These are phyloP conservation scores for Linum usitatissimum DNA, from an alignment of 345 rosid species.

Conservation along the genomic window DNA sequence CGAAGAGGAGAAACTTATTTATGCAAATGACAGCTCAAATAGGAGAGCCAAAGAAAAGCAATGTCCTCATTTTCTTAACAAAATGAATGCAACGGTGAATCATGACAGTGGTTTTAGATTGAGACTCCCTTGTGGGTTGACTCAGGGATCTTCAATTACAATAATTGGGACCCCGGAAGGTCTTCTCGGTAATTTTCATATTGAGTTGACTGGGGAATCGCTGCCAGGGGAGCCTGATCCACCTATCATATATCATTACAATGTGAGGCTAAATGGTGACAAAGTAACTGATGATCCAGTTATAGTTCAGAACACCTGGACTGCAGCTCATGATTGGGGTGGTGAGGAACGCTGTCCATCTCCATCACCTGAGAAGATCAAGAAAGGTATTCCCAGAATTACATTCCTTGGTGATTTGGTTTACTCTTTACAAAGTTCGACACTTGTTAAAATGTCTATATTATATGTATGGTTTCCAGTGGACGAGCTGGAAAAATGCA, in stretches of 20 bases:
- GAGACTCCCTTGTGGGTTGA: constrained; percentile 79
- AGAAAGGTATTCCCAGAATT: constrained; percentile 42
- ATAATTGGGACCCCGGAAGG: constrained; percentile 81
- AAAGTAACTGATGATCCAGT: constrained; percentile 92
- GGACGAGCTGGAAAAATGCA: constrained; percentile 84
- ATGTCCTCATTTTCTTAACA: constrained; percentile 80
- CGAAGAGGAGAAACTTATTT: constrained; percentile 49
- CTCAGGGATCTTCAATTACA: constrained; percentile 91
- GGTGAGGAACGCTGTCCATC: constrained; percentile 94
- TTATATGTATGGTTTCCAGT: constrained; percentile 24
- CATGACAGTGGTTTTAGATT: constrained; percentile 38
- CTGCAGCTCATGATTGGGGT: constrained; percentile 87
- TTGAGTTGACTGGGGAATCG: constrained; percentile 85
- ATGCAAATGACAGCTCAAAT: constrained; percentile 36
- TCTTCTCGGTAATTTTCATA: constrained; percentile 75
- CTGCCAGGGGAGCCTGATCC: constrained; percentile 99
- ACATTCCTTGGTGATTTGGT: not conserved
- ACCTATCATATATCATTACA: constrained; percentile 83
- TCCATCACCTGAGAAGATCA: constrained; percentile 53
- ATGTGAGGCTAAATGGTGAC: constrained; percentile 94
- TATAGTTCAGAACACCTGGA: constrained; percentile 97
- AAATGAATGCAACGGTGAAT: constrained; percentile 61
- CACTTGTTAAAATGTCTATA: not conserved
- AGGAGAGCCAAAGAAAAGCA: constrained; percentile 41
- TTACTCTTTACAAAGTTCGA: not conserved